A percentile compares a stretch with the other conserved stretches of the same genome.
Evolutionary conservation across 1,284 basidiomycete genomes (phyloP).

Genomic region (Tetrapyrgos nigripes): DNA sequence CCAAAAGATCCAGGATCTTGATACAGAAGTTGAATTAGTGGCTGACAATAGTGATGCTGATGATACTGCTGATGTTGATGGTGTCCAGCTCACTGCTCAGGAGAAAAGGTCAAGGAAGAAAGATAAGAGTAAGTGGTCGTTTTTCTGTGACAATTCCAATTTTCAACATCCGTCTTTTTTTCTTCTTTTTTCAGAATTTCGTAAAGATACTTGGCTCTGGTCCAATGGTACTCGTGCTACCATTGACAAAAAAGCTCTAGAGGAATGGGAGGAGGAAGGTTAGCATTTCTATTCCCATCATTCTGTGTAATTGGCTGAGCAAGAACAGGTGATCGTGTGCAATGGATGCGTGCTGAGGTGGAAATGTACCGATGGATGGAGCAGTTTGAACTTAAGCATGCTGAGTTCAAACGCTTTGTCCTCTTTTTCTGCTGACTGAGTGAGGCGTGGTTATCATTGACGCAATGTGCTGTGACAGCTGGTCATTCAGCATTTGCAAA

Average conservation of each 20-base stretch:
- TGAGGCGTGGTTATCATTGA: conserved; percentile 18
- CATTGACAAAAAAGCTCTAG: too few species aligned
- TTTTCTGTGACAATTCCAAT: too few species aligned
- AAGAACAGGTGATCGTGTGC: conserved; percentile 28
- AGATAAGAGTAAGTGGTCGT: background rate
- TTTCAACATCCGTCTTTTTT: too few species aligned
- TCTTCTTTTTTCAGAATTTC: too few species aligned
- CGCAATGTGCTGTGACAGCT: background rate
- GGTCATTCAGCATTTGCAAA: conserved; percentile 12
- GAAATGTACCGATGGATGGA: conserved; percentile 33
- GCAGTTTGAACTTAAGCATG: conserved; percentile 27
- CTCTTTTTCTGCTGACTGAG: conserved; percentile 17
- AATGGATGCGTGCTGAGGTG: conserved; percentile 36
- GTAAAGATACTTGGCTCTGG: too few species aligned
- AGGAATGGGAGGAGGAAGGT: too few species aligned
- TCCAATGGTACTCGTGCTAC: too few species aligned
- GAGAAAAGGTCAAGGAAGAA: background rate
- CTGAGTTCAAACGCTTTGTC: conserved; percentile 25
- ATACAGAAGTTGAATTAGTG: background rate
- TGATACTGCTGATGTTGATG: background rate
- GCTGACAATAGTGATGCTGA: background rate
- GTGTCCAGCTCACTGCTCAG: background rate
- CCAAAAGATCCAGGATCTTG: background rate
- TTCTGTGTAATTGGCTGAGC: too few species aligned
- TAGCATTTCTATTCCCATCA: too few species aligned